Conservation (phyloP, 805 yeast species). For the Maudiozyma serrabonitensis region DNA sequence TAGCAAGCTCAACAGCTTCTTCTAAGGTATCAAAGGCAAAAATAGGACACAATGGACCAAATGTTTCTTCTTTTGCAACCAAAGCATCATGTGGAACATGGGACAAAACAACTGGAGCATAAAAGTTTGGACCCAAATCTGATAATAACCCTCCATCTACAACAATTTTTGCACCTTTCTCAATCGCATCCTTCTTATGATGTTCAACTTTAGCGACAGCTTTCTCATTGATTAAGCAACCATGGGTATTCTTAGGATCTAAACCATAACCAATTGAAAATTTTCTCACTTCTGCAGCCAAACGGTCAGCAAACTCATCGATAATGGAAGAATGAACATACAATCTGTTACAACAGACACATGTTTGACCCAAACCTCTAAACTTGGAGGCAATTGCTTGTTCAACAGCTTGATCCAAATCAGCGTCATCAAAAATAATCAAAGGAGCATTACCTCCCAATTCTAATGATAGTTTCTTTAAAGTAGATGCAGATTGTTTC, state of each 20-base stretch:
- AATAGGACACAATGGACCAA: conserved; percentile 56
- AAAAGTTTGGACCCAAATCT: conserved; percentile 41
- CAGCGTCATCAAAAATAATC: conserved; percentile 51
- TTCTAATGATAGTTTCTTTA: conserved; percentile 54
- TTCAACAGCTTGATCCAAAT: conserved; percentile 45
- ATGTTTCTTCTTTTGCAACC: conserved; percentile 49
- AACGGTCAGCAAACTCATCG: conserved; percentile 37
- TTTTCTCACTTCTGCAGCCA: conserved; percentile 36
- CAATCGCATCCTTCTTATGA: conserved; percentile 45
- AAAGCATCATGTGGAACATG: conserved; percentile 42
- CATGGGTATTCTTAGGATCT: conserved; percentile 42
- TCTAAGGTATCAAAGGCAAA: conserved; percentile 44
- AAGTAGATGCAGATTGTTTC: conserved; percentile 46
- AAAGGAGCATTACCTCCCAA: conserved; percentile 63
- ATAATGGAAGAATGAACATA: conserved; percentile 45
- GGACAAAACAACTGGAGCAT: conserved; percentile 45
- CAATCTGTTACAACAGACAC: conserved; percentile 53
- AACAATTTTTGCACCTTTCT: conserved; percentile 44
- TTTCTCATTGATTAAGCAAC: conserved; percentile 43
- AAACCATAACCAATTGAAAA: conserved; percentile 52
- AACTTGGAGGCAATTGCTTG: conserved; percentile 47
- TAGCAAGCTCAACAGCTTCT: conserved; percentile 45
- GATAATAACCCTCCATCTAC: conserved; percentile 44
- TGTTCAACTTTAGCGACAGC: conserved; percentile 45
- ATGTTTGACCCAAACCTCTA: conserved; percentile 55